Conservation (phyloP, 768 basidiomycete genomes). For the Pleurotus tuber-regium region DNA sequence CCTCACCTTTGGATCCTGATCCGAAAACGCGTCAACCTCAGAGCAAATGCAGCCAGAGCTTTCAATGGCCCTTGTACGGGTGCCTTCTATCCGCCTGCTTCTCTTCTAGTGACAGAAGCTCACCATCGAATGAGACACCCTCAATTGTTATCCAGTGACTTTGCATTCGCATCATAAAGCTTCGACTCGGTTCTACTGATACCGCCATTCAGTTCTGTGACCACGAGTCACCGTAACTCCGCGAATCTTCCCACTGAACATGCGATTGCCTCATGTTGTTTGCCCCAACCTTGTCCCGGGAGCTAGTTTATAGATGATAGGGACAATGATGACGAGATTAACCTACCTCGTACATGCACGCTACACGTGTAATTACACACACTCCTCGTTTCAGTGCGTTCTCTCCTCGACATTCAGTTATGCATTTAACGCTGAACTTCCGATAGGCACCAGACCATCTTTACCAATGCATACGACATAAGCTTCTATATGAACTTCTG, state of each 20-base stretch:
- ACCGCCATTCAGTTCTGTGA: no score
- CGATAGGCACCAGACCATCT: neutral
- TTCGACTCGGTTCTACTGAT: no score
- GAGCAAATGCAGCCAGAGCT: no score
- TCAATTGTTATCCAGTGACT: no score
- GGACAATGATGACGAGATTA: neutral
- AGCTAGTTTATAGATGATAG: neutral
- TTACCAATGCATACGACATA: neutral
- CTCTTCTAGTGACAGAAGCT: no score
- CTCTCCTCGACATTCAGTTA: neutral
- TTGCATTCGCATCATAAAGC: no score
- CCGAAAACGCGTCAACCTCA: no score
- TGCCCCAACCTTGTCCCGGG: neutral
- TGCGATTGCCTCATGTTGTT: slow-evolving; percentile 1
- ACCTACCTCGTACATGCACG: neutral
- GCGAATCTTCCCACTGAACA: slow-evolving; percentile 4
- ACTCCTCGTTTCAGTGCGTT: neutral
- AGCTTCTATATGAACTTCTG: neutral
- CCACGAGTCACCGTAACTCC: no score
- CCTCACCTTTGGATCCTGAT: no score
- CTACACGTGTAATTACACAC: neutral
- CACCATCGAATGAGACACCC: no score
- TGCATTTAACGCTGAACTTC: neutral
- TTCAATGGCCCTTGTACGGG: no score
- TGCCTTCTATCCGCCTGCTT: no score